Evolutionary conservation across 2,329 filamentous ascomycete genomes (phyloP).

Genomic region (Fusarium sp.): DNA sequence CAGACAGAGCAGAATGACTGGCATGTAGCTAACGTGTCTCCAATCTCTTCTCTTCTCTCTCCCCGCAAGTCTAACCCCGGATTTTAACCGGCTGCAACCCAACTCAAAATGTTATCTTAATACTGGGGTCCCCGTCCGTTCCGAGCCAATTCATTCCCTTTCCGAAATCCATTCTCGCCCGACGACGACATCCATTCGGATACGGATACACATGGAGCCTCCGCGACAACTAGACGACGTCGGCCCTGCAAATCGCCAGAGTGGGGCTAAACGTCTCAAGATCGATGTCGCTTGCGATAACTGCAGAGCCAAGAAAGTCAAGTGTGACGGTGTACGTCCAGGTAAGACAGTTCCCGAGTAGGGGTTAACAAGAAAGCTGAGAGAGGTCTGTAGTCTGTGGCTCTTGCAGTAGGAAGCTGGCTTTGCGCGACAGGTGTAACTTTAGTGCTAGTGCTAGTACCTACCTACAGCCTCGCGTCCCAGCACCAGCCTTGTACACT

Average conservation of each 20-base stretch:
- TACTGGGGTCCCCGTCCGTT: conserved; percentile 1
- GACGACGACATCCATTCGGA: neutral
- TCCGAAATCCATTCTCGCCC: conserved; percentile 7
- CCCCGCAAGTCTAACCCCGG: neutral
- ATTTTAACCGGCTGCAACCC: neutral
- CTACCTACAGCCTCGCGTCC: neutral
- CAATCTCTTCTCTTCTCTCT: neutral
- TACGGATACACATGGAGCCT: conserved; percentile 24
- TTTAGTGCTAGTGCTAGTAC: conserved; percentile 36
- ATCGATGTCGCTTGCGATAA: conserved; percentile 57
- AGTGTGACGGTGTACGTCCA: conserved; percentile 55
- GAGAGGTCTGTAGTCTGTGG: conserved; percentile 44
- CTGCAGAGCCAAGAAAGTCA: conserved; percentile 55
- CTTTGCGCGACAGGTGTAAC: conserved; percentile 44
- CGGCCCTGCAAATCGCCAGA: neutral
- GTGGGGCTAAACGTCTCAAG: conserved; percentile 53
- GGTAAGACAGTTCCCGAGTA: conserved; percentile 38
- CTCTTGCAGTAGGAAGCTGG: conserved; percentile 46
- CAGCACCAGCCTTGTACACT: neutral
- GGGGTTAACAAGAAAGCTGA: neutral
- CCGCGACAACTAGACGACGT: neutral
- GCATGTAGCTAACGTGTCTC: no score
- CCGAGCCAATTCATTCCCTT: conserved; percentile 17
- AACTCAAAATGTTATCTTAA: neutral
- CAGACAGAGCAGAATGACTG: no score